Evolutionary conservation across 2,329 filamentous ascomycete genomes (phyloP).

Genomic region (Fusarium equiseti): DNA sequence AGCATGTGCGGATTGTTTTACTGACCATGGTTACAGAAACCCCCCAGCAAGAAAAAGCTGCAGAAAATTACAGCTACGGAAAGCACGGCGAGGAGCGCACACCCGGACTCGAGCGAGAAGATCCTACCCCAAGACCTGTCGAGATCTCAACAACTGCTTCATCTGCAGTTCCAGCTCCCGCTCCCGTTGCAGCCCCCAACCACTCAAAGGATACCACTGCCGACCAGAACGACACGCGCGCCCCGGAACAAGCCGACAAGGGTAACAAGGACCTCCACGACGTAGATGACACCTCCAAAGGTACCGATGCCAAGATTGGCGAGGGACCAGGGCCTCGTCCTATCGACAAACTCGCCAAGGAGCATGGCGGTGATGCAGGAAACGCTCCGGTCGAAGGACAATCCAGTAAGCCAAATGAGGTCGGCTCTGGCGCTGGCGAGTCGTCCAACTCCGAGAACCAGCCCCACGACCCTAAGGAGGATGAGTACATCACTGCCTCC

Average conservation of each 20-base stretch:
- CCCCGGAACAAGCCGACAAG: slow-evolving; percentile 50
- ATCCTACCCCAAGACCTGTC: slow-evolving; percentile 2
- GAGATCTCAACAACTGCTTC: slow-evolving; percentile 2
- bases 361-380: slow-evolving; percentile 52
- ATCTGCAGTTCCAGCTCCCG: slow-evolving; percentile 3
- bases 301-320: slow-evolving; percentile 50
- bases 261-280: slow-evolving; percentile 53
- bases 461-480: slow-evolving; percentile 63
- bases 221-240: slow-evolving; percentile 57
- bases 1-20: background rate
- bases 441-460: slow-evolving; percentile 32
- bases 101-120: slow-evolving; percentile 17
- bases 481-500: slow-evolving; percentile 67
- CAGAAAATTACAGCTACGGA: slow-evolving; percentile 33
- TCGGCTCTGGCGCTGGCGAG: slow-evolving; percentile 22
- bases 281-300: slow-evolving; percentile 35
- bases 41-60: slow-evolving; percentile 34
- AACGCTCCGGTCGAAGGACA: slow-evolving; percentile 20
- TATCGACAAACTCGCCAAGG: slow-evolving; percentile 53
- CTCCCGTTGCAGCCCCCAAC: slow-evolving; percentile 6
- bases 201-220: slow-evolving; percentile 39
- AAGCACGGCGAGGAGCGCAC: slow-evolving; percentile 20
- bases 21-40: slow-evolving; percentile 19
- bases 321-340: slow-evolving; percentile 47
- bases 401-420: slow-evolving; percentile 15